phyloP scores from a whole-genome alignment of 352 stramenopile species.

The Pythium dissimile region DNA sequence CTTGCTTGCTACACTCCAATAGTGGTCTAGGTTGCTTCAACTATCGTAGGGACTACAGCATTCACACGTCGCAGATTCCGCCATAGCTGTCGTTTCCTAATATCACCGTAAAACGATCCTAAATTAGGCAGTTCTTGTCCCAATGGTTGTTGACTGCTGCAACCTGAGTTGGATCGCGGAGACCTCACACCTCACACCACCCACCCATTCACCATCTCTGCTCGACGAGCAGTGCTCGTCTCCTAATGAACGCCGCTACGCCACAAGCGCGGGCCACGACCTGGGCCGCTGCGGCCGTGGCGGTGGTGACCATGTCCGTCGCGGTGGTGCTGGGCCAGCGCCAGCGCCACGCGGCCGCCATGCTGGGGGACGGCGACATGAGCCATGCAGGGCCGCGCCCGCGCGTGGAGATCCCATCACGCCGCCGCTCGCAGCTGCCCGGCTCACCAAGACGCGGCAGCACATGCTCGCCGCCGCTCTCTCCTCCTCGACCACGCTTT shows the following conservation, averaged over 20 bases:
- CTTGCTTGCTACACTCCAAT: too few relatives aligned
- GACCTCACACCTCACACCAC: too few relatives aligned
- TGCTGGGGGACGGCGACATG: not conserved
- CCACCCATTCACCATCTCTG: not conserved
- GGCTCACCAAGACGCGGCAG: slow-evolving; percentile 7
- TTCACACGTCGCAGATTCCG: too few relatives aligned
- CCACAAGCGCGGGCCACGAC: slow-evolving; percentile 10
- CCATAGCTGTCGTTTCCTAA: too few relatives aligned
- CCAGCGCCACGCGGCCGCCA: not conserved
- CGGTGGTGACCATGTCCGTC: slow-evolving; percentile 28
- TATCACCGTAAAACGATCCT: too few relatives aligned
- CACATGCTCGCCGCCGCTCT: not conserved
- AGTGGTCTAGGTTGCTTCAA: too few relatives aligned
- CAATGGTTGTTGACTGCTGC: too few relatives aligned
- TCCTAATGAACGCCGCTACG: not conserved
- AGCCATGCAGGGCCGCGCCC: slow-evolving; percentile 3
- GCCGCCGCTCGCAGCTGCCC: slow-evolving; percentile 8
- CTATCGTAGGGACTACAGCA: too few relatives aligned
- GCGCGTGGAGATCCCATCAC: slow-evolving; percentile 3
- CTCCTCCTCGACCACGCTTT: not conserved
- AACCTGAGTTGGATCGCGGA: too few relatives aligned
- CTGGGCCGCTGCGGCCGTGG: slow-evolving; percentile 30
- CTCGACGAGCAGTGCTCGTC: not conserved
- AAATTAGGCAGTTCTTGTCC: too few relatives aligned
- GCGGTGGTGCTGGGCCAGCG: slow-evolving; percentile 30